Percentiles rank a stretch among this genome's conserved stretches.
Conservation (phyloP, 805 yeast species). For the Yarrowia bubula region DNA sequence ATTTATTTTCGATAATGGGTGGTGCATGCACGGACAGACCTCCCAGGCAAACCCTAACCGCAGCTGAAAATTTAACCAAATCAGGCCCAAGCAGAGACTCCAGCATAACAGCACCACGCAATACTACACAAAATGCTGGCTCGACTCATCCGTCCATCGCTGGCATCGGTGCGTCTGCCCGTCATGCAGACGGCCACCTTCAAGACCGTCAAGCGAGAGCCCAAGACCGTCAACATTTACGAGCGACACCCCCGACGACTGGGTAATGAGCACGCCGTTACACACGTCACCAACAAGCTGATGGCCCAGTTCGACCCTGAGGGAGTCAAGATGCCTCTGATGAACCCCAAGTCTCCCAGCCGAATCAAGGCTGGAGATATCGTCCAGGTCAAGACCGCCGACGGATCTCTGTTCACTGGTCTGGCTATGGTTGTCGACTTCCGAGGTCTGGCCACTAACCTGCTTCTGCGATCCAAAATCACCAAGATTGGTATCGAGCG, state of each 20-base stretch:
- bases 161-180: conserved; percentile 24
- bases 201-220: background rate
- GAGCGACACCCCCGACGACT: conserved; percentile 38
- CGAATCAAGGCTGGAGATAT: conserved; percentile 77
- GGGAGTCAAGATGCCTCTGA: conserved; percentile 60
- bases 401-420: conserved; percentile 64
- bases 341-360: conserved; percentile 48
- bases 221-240: conserved; percentile 37
- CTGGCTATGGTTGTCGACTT: conserved; percentile 75
- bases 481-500: conserved; percentile 83
- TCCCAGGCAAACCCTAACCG: conserved; percentile 4
- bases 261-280: conserved; percentile 41
- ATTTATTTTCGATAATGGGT: background rate
- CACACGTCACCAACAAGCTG: conserved; percentile 51
- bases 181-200: conserved; percentile 19
- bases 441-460: conserved; percentile 65
- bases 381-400: conserved; percentile 67
- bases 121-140: conserved; percentile 11
- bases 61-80: conserved; percentile 10
- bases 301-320: conserved; percentile 64
- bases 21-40: background rate
- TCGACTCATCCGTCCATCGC: conserved; percentile 26
- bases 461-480: conserved; percentile 79
- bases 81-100: background rate
- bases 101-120: conserved; percentile 1